Evolutionary conservation across 805 yeast genomes (phyloP).

Genomic region (Yueomyces sinensis): DNA sequence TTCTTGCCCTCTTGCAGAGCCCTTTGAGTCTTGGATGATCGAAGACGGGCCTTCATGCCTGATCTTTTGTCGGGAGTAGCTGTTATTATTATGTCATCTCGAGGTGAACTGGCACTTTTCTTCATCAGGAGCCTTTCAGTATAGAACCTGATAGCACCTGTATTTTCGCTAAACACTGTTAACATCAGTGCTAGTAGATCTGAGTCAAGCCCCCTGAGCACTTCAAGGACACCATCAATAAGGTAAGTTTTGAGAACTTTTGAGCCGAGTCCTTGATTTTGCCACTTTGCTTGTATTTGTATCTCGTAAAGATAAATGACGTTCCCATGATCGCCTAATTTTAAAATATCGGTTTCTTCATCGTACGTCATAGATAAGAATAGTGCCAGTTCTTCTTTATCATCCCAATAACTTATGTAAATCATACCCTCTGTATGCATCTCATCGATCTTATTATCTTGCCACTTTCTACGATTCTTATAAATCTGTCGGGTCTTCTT

Average conservation of each 20-base stretch:
- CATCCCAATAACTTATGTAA: conserved; percentile 14
- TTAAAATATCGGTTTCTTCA: conserved; percentile 12
- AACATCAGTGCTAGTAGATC: conserved; percentile 10
- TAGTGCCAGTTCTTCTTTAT: conserved; percentile 2
- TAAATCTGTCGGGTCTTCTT: conserved; percentile 8
- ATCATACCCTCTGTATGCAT: conserved; percentile 17
- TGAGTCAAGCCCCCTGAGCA: neutral
- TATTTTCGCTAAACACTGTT: conserved; percentile 20
- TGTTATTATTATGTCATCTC: neutral
- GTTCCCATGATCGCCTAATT: neutral
- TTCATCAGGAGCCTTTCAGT: conserved; percentile 7
- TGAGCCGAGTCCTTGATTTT: conserved; percentile 13
- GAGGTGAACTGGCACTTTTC: neutral
- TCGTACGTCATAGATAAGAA: conserved; percentile 19
- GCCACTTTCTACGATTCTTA: conserved; percentile 14
- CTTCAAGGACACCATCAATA: neutral
- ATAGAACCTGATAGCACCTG: conserved; percentile 14
- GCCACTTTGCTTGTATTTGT: conserved; percentile 10
- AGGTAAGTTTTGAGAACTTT: conserved; percentile 3
- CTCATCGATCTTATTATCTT: conserved; percentile 14
- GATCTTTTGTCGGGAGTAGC: too few relatives aligned
- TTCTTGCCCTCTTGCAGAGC: too few relatives aligned
- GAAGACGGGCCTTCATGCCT: too few relatives aligned
- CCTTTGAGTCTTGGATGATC: too few relatives aligned
- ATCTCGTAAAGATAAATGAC: conserved; percentile 23